Base-by-base conservation (phyloP, 805 yeast genomes). In the Cyberlindnera meyerae region DNA sequence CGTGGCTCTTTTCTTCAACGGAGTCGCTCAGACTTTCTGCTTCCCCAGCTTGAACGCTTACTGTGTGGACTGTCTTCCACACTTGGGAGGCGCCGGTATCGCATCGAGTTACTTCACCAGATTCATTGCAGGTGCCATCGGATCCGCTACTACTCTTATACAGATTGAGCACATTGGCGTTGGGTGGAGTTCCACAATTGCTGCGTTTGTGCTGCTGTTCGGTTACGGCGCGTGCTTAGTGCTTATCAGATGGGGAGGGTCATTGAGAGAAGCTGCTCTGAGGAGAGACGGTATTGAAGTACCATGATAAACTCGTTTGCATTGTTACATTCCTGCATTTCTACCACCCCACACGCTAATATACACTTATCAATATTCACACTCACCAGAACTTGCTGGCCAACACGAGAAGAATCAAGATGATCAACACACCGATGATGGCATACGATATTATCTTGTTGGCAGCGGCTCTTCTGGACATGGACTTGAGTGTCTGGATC, bases 401-500 rank as follows among this genome's bases (percentile, higher is more conserved):
- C 37, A 90, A 65, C 6, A 88, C 96, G 45, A 90, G 67, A 45
- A 90, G 64, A 32, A 90, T 90, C 52, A 90, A 69, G 36, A 90
- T 53, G 6, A 90, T 77, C 53, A 90, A 71, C 14, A 90, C 89
- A 6, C 84, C 95, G 37, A 90, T 90, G 39, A 90, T 90, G 9
- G 94, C 94, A 52, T 87, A 85, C 39, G 95, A 85, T 45, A 90
- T 82, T 48, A 89, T 70, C 60, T 87, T 82, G 61, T 90, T 90
- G 6, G 96, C 90, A 9, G 94, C 87, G 70, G 89, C 71, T 52
- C 97, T 68, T 61, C 97, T 73, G 18, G 95, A 82, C 98, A 93
- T 93, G 14, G 85, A 73, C 51, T 87, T 79, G 52, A 93, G 67
- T 1, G 97, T 93, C 39, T 83, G 75, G 38, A 93, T 73, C 38